phyloP scores from a whole-genome alignment of 2,329 filamentous ascomycete species.

The Arthrobotrys entomopaga region DNA sequence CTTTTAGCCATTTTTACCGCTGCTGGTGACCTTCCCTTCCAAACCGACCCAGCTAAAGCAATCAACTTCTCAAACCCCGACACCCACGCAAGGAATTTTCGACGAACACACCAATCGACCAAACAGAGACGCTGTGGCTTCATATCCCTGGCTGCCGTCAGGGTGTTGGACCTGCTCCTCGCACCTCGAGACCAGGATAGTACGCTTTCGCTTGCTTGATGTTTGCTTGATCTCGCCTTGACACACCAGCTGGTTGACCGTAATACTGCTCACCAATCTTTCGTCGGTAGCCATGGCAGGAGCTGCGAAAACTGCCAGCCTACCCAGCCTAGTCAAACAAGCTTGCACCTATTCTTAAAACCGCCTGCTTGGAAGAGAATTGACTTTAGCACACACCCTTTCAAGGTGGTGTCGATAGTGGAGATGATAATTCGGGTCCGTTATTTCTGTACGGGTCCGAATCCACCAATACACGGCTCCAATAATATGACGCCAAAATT shows the following conservation, averaged over 20 bases:
- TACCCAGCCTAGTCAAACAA: slow-evolving; percentile 35
- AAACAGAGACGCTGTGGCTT: slow-evolving; percentile 51
- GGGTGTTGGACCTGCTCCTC: slow-evolving; percentile 30
- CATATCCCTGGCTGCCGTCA: slow-evolving; percentile 48
- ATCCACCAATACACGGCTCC: slow-evolving; percentile 34
- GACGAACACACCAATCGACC: slow-evolving; percentile 28
- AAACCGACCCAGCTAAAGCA: slow-evolving; percentile 18
- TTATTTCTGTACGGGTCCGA: slow-evolving; percentile 25
- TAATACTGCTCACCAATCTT: no score
- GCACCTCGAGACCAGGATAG: slow-evolving; percentile 19
- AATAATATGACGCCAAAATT: slow-evolving; percentile 4
- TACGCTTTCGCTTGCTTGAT: slow-evolving; percentile 46
- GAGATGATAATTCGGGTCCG: slow-evolving; percentile 1
- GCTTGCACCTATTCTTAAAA: slow-evolving; percentile 41
- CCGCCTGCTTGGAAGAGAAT: slow-evolving; percentile 44
- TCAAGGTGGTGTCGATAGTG: not conserved
- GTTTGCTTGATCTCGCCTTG: slow-evolving; percentile 20
- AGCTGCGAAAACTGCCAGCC: slow-evolving; percentile 35
- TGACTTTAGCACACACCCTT: slow-evolving; percentile 31
- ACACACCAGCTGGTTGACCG: no score
- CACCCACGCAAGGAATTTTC: slow-evolving; percentile 19
- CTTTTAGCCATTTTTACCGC: slow-evolving; percentile 44
- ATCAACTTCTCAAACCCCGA: slow-evolving; percentile 22
- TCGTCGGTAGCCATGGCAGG: slow-evolving; percentile 2
- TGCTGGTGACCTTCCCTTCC: slow-evolving; percentile 21